A percentile compares a stretch with the other conserved stretches of the same genome.
Evolutionary conservation across 129 eudicot genomes (phyloP).

Genomic region (Saposhnikovia divaricata): DNA sequence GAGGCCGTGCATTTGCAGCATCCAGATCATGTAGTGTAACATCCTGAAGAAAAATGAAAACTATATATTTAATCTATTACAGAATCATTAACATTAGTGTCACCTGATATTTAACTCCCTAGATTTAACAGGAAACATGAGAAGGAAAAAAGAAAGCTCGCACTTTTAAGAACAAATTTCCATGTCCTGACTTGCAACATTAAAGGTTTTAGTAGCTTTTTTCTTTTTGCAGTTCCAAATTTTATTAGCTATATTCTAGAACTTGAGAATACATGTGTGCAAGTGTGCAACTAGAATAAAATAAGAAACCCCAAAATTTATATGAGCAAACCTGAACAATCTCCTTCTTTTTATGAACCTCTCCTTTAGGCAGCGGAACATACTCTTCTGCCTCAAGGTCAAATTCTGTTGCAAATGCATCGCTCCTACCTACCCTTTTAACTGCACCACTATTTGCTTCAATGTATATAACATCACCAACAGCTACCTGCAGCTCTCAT

Average conservation of each 20-base stretch:
- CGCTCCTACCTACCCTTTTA: slow-evolving; percentile 97
- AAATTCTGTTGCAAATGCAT: slow-evolving; percentile 97
- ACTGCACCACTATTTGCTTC: slow-evolving; percentile 99
- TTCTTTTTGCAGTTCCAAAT: no score
- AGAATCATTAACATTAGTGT: not conserved
- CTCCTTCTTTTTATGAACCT: slow-evolving; percentile 97
- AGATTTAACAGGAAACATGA: no score
- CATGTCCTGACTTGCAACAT: no score
- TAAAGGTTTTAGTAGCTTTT: no score
- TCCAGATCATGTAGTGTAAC: slow-evolving; percentile 97
- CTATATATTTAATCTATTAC: not conserved
- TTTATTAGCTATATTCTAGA: no score
- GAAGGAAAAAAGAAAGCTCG: no score
- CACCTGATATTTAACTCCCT: not conserved
- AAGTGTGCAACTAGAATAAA: not conserved
- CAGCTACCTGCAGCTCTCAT: slow-evolving; percentile 64
- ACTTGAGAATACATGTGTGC: not conserved
- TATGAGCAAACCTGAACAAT: slow-evolving; percentile 72
- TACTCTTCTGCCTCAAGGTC: slow-evolving; percentile 99
- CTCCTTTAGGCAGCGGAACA: slow-evolving; percentile 98
- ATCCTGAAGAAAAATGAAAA: slow-evolving; percentile 41
- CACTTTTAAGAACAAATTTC: no score
- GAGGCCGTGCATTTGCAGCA: slow-evolving; percentile 99
- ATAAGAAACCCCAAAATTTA: not conserved
- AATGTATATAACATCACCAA: slow-evolving; percentile 92